These are phyloP conservation scores for Apiospora pterosperma DNA, from an alignment of 2,329 filamentous ascomycete species.

Conservation along the genomic window DNA sequence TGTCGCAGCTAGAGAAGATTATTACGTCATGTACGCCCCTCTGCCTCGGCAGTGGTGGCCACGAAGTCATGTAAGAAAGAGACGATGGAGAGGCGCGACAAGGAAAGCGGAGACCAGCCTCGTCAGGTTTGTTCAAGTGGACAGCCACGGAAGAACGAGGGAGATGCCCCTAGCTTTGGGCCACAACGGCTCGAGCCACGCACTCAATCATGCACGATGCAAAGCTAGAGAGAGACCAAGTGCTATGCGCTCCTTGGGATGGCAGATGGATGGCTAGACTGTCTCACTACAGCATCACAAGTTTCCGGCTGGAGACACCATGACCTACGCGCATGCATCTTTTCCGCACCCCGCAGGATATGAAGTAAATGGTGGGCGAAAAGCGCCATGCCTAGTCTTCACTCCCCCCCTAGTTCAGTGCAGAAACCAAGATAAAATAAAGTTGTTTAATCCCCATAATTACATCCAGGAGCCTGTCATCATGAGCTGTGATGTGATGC, in stretches of 20 bases:
- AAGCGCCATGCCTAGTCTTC: background rate
- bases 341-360: background rate
- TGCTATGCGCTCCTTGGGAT: background rate
- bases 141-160: constrained; percentile 5
- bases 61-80: constrained; percentile 33
- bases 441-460: background rate
- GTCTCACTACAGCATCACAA: background rate
- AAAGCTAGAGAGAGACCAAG: background rate
- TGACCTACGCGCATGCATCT: background rate
- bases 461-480: background rate
- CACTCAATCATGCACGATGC: background rate
- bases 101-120: constrained; percentile 11
- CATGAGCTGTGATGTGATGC: background rate
- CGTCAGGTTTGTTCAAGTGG: constrained; percentile 24
- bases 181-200: background rate
- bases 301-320: background rate
- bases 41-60: constrained; percentile 19
- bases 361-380: background rate
- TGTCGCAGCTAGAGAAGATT: constrained; percentile 28
- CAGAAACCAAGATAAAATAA: background rate
- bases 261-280: background rate
- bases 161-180: background rate
- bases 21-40: constrained; percentile 30
- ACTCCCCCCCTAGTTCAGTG: background rate
- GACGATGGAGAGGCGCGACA: constrained; percentile 14